Percentiles rank a stretch among this genome's conserved stretches.
phyloP scores from a whole-genome alignment of 2,329 filamentous ascomycete genomes.

The Cadophora sp. region DNA sequence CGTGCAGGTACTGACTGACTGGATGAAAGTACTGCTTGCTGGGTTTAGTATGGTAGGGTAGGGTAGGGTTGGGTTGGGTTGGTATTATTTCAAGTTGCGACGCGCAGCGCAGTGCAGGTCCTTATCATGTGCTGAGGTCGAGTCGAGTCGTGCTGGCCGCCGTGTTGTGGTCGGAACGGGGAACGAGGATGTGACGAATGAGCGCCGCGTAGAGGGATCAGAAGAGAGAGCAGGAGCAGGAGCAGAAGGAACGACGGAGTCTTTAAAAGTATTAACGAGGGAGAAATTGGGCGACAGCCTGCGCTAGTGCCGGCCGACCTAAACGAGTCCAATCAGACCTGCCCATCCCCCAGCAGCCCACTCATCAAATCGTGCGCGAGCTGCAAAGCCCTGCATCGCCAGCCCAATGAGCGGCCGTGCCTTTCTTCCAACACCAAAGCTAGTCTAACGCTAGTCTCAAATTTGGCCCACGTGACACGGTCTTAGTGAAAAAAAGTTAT shows the following conservation, averaged over 20 bases:
- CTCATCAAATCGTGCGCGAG: neutral
- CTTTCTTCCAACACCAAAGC: constrained; percentile 4
- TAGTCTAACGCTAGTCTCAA: neutral
- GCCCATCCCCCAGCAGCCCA: neutral
- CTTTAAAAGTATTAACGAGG: constrained; percentile 1
- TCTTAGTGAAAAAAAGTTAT: neutral
- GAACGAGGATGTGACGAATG: constrained; percentile 19
- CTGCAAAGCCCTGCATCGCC: neutral
- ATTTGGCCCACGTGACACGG: neutral
- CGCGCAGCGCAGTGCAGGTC: neutral
- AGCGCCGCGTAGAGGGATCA: constrained; percentile 17
- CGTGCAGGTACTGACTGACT: neutral
- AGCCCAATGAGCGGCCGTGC: constrained; percentile 6
- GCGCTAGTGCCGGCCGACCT: constrained; percentile 1
- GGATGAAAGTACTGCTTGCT: neutral
- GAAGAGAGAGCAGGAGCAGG: constrained; percentile 4
- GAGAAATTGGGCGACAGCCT: neutral
- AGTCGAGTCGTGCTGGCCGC: neutral
- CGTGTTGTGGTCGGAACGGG: neutral
- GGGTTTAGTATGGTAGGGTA: no score
- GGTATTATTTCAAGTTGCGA: neutral
- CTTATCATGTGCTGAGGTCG: neutral
- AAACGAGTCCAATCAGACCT: constrained; percentile 9
- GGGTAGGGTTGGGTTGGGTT: no score
- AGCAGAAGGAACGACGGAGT: constrained; percentile 15